phyloP scores from a whole-genome alignment of 2,329 filamentous ascomycete species.

The Ophiostoma novo-ulmi region DNA sequence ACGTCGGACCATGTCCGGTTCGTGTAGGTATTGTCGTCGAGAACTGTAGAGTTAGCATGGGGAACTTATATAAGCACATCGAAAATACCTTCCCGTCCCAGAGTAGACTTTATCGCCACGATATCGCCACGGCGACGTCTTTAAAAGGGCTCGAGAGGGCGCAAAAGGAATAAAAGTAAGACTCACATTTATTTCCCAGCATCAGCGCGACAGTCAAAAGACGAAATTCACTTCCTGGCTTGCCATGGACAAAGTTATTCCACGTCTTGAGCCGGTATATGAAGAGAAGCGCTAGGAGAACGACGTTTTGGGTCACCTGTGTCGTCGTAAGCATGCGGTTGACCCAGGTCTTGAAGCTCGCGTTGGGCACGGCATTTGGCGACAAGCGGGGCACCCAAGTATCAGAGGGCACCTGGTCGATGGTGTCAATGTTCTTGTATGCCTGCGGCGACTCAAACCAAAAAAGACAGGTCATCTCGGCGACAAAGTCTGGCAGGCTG shows the following conservation, averaged over 20 bases:
- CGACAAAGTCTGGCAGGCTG: constrained; percentile 75
- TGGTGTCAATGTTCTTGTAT: constrained; percentile 66
- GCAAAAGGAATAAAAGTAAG: neutral
- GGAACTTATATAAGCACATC: neutral
- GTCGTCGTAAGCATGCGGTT: constrained; percentile 85
- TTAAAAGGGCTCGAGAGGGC: too few relatives aligned
- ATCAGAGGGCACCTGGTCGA: constrained; percentile 41
- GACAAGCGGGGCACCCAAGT: constrained; percentile 51
- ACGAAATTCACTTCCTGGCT: constrained; percentile 87
- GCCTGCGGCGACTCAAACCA: constrained; percentile 92
- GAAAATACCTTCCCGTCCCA: neutral
- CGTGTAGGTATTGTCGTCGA: constrained; percentile 98
- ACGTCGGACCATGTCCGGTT: constrained; percentile 99
- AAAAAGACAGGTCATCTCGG: constrained; percentile 91
- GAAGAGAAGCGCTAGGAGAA: constrained; percentile 82
- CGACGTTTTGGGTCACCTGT: constrained; percentile 93
- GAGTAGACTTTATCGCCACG: neutral
- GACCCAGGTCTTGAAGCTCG: constrained; percentile 90
- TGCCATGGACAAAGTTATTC: constrained; percentile 84
- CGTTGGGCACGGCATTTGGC: constrained; percentile 67
- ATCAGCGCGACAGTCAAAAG: constrained; percentile 91
- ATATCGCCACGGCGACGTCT: too few relatives aligned
- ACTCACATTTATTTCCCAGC: constrained; percentile 90
- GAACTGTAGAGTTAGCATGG: constrained; percentile 46
- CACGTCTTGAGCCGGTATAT: constrained; percentile 88